Conservation (phyloP, 2,329 filamentous ascomycete species). For the Colletotrichum theobromicola region DNA sequence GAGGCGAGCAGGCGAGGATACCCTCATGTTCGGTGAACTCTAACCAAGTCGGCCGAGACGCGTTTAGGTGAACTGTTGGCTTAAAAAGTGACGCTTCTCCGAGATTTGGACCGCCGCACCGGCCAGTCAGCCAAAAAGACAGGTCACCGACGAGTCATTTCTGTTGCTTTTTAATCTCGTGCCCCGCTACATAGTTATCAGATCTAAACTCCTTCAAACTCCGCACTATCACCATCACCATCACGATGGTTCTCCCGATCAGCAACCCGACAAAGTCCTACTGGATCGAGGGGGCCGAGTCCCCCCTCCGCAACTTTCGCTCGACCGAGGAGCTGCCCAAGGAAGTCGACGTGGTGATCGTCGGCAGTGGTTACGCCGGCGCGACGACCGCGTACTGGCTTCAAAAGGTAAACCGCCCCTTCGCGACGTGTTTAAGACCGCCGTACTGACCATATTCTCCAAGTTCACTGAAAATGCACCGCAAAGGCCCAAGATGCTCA, state of each 20-base stretch:
- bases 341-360: conserved; percentile 48
- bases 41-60: not conserved
- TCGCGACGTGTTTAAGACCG: not conserved
- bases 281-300: conserved; percentile 34
- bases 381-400: conserved; percentile 47
- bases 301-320: conserved; percentile 42
- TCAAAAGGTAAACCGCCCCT: conserved; percentile 17
- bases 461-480: not conserved
- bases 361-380: conserved; percentile 53
- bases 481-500: conserved; percentile 26
- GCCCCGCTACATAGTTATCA: not conserved
- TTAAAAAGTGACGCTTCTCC: not conserved
- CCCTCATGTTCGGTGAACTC: not conserved
- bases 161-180: not conserved
- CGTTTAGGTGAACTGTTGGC: not conserved
- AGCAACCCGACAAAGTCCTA: conserved; percentile 37
- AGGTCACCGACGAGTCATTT: not conserved
- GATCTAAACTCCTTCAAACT: not conserved
- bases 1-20: not conserved
- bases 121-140: not conserved
- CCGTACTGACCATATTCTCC: not conserved
- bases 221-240: not conserved
- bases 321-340: conserved; percentile 40
- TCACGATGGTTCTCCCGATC: conserved; percentile 24
- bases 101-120: not conserved